phyloP scores from a whole-genome alignment of 257 asterid species.

The Solanum arcanum region DNA sequence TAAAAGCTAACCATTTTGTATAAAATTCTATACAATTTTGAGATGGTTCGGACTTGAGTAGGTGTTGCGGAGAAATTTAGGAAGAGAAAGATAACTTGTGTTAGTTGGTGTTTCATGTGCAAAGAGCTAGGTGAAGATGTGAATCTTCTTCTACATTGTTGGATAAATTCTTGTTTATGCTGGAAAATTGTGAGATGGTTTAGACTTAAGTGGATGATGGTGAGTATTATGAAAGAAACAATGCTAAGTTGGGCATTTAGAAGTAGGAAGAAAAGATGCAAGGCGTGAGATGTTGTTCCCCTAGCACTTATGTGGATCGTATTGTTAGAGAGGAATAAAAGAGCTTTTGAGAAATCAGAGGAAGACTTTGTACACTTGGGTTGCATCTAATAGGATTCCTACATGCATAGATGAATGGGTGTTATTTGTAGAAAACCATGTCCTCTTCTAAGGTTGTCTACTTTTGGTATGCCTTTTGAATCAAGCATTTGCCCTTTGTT shows the following conservation, averaged over 20 bases:
- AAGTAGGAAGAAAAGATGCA: background rate
- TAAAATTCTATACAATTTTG: background rate
- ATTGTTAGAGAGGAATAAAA: background rate
- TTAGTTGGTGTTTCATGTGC: background rate
- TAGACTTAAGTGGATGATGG: background rate
- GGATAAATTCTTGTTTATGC: background rate
- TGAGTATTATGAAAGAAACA: background rate
- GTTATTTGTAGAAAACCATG: background rate
- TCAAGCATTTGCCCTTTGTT: background rate
- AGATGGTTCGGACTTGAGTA: background rate
- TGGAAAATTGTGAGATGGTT: background rate
- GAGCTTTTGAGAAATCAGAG: background rate
- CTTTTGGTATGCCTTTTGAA: background rate
- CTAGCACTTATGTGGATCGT: background rate
- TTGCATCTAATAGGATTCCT: background rate
- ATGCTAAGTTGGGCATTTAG: background rate
- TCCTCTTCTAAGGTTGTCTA: background rate
- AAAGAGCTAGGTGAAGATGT: background rate
- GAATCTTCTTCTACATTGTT: background rate
- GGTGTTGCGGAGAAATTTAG: background rate
- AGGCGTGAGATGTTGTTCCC: background rate
- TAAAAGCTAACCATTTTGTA: background rate
- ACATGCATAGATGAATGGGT: background rate
- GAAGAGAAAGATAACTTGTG: background rate
- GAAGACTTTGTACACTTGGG: background rate